phyloP scores from a whole-genome alignment of 2,329 filamentous ascomycete genomes.

The Claviceps arundinis region DNA sequence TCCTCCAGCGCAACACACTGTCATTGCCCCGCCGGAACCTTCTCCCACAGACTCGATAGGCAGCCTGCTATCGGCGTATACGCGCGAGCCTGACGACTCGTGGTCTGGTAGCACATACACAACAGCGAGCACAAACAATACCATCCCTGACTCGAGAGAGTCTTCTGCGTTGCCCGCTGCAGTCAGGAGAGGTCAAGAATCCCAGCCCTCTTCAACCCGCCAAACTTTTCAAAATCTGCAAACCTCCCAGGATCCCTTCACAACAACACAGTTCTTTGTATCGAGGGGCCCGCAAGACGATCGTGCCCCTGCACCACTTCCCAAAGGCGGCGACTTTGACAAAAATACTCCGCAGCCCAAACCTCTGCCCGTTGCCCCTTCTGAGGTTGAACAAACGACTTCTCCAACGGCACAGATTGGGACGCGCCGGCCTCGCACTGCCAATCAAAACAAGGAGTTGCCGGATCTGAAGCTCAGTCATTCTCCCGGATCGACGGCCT shows the following conservation, averaged over 20 bases:
- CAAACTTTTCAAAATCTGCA: too few species aligned
- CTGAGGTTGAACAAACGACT: conserved; percentile 13
- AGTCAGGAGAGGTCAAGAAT: not conserved
- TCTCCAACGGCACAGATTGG: conserved; percentile 26
- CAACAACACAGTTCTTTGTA: not conserved
- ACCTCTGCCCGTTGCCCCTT: conserved; percentile 6
- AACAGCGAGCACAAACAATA: conserved; percentile 2
- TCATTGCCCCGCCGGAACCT: conserved; percentile 11
- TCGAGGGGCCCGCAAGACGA: not conserved
- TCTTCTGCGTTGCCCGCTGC: not conserved
- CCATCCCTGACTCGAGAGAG: not conserved
- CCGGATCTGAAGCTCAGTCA: conserved; percentile 33
- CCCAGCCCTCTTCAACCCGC: not conserved
- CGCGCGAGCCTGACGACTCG: conserved; percentile 29
- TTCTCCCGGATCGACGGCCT: conserved; percentile 38
- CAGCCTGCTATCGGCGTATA: conserved; percentile 43
- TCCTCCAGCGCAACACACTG: conserved; percentile 3
- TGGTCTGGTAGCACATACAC: conserved; percentile 5
- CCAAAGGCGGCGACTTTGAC: conserved; percentile 14
- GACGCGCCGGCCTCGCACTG: conserved; percentile 38
- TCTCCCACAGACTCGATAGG: conserved; percentile 37
- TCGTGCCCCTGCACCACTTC: conserved; percentile 10
- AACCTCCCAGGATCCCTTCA: too few species aligned
- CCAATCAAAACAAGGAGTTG: conserved; percentile 32
- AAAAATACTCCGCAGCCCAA: conserved; percentile 6